Conservation (phyloP, 2,329 filamentous ascomycete species). For the Claviceps arundinis region DNA sequence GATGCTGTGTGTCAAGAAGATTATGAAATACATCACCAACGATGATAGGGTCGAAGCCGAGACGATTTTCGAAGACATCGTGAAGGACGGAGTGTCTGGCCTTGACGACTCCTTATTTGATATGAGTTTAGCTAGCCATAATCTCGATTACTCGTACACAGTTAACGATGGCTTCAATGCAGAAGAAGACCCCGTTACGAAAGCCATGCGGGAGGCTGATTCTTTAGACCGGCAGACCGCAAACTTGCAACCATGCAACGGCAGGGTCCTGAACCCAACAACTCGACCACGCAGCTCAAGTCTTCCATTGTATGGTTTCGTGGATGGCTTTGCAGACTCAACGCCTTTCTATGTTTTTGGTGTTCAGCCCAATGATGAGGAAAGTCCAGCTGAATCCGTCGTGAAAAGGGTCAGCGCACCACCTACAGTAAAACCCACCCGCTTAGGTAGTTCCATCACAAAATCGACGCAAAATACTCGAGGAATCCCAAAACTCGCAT, state of each 20-base stretch:
- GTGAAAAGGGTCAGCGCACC: slow-evolving; percentile 8
- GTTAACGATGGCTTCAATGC: slow-evolving; percentile 27
- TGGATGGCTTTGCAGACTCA: slow-evolving; percentile 29
- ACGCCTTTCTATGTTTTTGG: slow-evolving; percentile 38
- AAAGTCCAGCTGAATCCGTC: slow-evolving; percentile 10
- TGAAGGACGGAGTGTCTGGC: slow-evolving; percentile 34
- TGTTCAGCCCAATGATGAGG: slow-evolving; percentile 14
- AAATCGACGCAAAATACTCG: slow-evolving; percentile 14
- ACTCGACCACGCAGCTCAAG: slow-evolving; percentile 34
- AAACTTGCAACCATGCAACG: slow-evolving; percentile 34
- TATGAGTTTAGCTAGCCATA: slow-evolving; percentile 8
- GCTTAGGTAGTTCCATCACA: slow-evolving; percentile 10
- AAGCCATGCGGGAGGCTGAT: slow-evolving; percentile 46
- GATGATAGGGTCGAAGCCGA: slow-evolving; percentile 38
- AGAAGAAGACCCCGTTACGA: slow-evolving; percentile 34
- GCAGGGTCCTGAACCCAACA: slow-evolving; percentile 31
- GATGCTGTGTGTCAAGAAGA: slow-evolving; percentile 38
- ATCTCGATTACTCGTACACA: background rate
- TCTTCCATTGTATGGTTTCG: slow-evolving; percentile 32
- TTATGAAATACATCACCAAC: slow-evolving; percentile 37
- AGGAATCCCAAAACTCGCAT: slow-evolving; percentile 4
- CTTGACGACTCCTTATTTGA: slow-evolving; percentile 14
- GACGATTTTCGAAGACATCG: slow-evolving; percentile 34
- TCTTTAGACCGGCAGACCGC: slow-evolving; percentile 42
- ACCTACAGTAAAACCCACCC: slow-evolving; percentile 15